Conservation (phyloP, 805 yeast species). For the Candida maris region DNA sequence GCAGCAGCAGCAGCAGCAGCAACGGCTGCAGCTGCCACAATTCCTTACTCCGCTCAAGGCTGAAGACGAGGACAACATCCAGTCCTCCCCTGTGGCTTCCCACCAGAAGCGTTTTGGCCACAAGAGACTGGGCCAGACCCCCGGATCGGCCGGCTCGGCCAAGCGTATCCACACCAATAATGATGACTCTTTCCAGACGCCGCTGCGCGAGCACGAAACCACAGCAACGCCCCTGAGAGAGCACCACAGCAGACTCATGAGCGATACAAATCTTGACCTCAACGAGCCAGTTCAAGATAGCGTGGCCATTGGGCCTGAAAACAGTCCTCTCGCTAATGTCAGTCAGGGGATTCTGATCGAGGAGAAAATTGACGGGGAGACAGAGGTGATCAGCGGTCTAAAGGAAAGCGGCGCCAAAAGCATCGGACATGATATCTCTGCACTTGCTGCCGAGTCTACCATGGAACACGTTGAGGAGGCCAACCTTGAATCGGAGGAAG, state of each 20-base stretch:
- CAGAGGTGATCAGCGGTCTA: constrained; percentile 23
- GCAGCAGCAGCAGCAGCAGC: not conserved
- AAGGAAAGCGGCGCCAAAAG: constrained; percentile 7
- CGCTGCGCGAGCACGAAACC: constrained; percentile 8
- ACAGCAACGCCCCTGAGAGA: constrained; percentile 21
- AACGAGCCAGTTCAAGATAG: constrained; percentile 11
- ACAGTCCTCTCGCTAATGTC: constrained; percentile 32
- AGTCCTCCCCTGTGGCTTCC: constrained; percentile 24
- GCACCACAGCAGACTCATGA: constrained; percentile 23
- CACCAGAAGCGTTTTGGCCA: constrained; percentile 16
- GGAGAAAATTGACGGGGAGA: constrained; percentile 23
- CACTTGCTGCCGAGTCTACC: constrained; percentile 21
- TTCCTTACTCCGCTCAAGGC: constrained; percentile 11
- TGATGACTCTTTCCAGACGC: constrained; percentile 21
- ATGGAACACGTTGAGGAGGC: constrained; percentile 11
- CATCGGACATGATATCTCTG: constrained; percentile 19
- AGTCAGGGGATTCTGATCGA: constrained; percentile 27
- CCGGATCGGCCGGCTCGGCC: constrained; percentile 1
- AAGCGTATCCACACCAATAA: constrained; percentile 10
- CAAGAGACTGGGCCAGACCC: constrained; percentile 16
- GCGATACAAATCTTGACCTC: constrained; percentile 18
- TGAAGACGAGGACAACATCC: constrained; percentile 13
- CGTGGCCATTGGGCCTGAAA: constrained; percentile 18
- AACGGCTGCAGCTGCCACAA: not conserved
- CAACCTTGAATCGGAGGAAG: constrained; percentile 8